These are phyloP conservation scores for Thalassiosira sp. DNA, from an alignment of 352 stramenopile genomes.

Conservation along the genomic window DNA sequence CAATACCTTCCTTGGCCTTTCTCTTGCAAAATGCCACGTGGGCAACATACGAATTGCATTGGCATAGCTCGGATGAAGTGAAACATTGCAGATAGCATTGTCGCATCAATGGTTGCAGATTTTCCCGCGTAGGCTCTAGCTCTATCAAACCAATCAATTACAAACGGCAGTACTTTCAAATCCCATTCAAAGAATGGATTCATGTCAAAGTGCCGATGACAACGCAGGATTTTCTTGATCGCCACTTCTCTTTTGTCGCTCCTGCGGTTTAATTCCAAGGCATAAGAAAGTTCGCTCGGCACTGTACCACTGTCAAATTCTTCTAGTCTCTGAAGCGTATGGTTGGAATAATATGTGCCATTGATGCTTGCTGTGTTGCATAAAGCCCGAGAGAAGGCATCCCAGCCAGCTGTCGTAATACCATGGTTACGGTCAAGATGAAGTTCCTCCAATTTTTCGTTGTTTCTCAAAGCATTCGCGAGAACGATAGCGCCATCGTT, in stretches of 20 bases:
- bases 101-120: neutral
- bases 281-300: neutral
- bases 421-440: neutral
- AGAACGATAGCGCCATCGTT: neutral
- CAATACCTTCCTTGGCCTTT: no score
- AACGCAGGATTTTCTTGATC: slow-evolving; percentile 15
- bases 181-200: slow-evolving; percentile 21
- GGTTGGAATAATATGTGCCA: neutral
- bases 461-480: neutral
- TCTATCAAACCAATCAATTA: slow-evolving; percentile 20
- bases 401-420: neutral
- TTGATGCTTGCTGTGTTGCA: neutral
- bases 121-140: neutral
- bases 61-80: slow-evolving; percentile 13
- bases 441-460: neutral
- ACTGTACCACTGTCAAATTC: neutral
- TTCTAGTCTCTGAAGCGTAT: neutral
- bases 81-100: slow-evolving; percentile 16
- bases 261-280: neutral
- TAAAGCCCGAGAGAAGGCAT: neutral
- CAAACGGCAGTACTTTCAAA: slow-evolving; percentile 8
- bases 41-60: no score
- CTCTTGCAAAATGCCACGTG: no score
- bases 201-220: slow-evolving; percentile 21
- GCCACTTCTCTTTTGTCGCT: neutral